Conservation (phyloP, 805 yeast species). For the Starmerella geochares region DNA sequence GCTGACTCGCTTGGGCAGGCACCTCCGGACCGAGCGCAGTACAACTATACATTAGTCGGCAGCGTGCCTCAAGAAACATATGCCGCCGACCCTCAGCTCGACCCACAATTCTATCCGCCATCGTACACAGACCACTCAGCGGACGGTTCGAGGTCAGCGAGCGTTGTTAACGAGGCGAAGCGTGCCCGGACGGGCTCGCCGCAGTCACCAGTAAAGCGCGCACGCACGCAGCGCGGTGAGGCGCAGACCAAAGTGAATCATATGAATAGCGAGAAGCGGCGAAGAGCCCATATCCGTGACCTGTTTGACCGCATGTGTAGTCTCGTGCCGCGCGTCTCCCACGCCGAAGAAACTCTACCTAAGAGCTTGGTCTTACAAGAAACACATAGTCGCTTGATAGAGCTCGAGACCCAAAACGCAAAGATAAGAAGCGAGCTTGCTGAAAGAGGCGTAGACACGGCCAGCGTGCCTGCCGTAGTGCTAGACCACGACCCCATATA, state of each 20-base stretch:
- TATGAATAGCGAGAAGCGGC: constrained; percentile 34
- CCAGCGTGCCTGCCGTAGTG: constrained; percentile 7
- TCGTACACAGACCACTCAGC: not conserved
- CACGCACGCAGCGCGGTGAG: not conserved
- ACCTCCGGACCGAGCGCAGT: no score
- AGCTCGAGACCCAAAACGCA: constrained; percentile 26
- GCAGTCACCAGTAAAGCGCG: not conserved
- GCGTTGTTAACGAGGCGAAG: not conserved
- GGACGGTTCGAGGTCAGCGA: not conserved
- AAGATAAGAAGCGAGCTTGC: constrained; percentile 23
- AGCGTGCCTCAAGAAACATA: not conserved
- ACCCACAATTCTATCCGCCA: not conserved
- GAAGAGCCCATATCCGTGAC: constrained; percentile 34
- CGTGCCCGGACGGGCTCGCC: not conserved
- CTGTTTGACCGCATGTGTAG: constrained; percentile 33
- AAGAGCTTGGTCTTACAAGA: constrained; percentile 27
- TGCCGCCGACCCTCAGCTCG: not conserved
- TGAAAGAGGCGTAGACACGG: constrained; percentile 20
- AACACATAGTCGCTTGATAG: constrained; percentile 26
- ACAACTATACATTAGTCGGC: not conserved
- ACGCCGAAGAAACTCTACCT: constrained; percentile 18
- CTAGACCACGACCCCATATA: constrained; percentile 2
- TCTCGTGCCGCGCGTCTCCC: constrained; percentile 30
- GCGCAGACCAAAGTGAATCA: constrained; percentile 30
- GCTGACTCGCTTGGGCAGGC: no score